Evolutionary conservation across 306 rosid genomes (phyloP).

Genomic region (Purshia tridentata): DNA sequence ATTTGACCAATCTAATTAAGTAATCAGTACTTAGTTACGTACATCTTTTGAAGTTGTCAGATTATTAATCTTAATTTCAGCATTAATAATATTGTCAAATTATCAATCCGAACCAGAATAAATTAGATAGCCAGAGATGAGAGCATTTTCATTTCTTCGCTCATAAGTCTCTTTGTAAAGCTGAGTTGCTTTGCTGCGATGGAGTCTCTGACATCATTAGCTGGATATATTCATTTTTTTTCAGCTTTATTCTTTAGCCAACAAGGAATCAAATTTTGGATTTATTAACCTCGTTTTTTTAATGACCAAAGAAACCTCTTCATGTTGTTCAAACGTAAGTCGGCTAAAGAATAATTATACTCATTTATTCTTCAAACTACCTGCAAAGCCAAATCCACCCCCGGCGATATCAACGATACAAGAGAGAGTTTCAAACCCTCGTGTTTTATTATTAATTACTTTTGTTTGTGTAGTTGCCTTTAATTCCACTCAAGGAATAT

Average conservation of each 20-base stretch:
- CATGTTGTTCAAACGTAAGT: constrained; percentile 13
- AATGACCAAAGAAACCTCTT: constrained; percentile 1
- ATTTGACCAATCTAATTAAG: too few relatives aligned
- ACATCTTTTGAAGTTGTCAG: too few relatives aligned
- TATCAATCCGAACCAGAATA: too few relatives aligned
- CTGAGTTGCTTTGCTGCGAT: not conserved
- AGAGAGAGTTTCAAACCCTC: not conserved
- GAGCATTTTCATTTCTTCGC: too few relatives aligned
- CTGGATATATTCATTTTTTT: not conserved
- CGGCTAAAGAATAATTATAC: not conserved
- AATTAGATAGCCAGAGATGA: too few relatives aligned
- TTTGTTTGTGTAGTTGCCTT: not conserved
- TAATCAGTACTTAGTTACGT: too few relatives aligned
- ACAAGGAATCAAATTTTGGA: constrained; percentile 4
- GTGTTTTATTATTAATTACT: not conserved
- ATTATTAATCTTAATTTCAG: too few relatives aligned
- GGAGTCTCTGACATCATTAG: constrained; percentile 4
- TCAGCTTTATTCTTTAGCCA: not conserved
- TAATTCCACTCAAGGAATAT: not conserved
- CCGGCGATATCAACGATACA: constrained; percentile 16
- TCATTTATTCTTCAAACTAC: not conserved
- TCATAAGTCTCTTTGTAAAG: too few relatives aligned
- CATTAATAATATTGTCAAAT: too few relatives aligned
- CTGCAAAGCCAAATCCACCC: not conserved
- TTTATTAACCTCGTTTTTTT: not conserved